A percentile compares a stretch with the other conserved stretches of the same genome.
Evolutionary conservation across 176 grass and related monocot genomes (phyloP).

Genomic region (Aegilops speltoides): DNA sequence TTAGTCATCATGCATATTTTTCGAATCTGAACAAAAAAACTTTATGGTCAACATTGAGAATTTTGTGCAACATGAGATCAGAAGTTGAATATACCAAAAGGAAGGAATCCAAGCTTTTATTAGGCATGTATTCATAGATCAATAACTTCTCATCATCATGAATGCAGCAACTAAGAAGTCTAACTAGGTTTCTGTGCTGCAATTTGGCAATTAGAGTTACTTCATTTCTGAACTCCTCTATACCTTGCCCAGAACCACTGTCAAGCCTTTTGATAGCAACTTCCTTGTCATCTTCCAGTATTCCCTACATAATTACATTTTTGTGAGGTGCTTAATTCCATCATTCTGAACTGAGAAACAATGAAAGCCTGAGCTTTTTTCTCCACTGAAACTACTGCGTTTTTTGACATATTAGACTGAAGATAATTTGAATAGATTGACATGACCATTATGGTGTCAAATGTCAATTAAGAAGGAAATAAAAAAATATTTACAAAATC

Average conservation of each 20-base stretch:
- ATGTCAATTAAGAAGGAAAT: not conserved
- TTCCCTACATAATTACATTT: constrained; percentile 23
- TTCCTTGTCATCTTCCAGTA: constrained; percentile 35
- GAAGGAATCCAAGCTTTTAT: constrained; percentile 58
- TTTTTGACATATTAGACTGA: not conserved
- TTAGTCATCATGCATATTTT: not conserved
- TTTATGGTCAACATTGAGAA: not conserved
- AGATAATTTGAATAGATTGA: not conserved
- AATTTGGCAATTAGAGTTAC: constrained; percentile 53
- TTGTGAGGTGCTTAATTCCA: not conserved
- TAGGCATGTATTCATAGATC: constrained; percentile 57
- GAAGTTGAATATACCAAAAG: constrained; percentile 22
- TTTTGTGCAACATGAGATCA: not conserved
- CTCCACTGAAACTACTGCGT: not conserved
- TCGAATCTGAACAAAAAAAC: not conserved
- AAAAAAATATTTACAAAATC: not conserved
- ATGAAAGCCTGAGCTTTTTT: not conserved
- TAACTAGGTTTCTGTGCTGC: constrained; percentile 60
- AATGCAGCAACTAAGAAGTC: constrained; percentile 45
- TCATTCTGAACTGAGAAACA: not conserved
- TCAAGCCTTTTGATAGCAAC: constrained; percentile 55
- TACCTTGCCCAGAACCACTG: constrained; percentile 31
- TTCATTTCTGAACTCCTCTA: constrained; percentile 55
- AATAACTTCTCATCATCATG: constrained; percentile 51
- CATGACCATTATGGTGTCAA: not conserved